phyloP scores from a whole-genome alignment of 306 rosid species.

The Senna siamea region DNA sequence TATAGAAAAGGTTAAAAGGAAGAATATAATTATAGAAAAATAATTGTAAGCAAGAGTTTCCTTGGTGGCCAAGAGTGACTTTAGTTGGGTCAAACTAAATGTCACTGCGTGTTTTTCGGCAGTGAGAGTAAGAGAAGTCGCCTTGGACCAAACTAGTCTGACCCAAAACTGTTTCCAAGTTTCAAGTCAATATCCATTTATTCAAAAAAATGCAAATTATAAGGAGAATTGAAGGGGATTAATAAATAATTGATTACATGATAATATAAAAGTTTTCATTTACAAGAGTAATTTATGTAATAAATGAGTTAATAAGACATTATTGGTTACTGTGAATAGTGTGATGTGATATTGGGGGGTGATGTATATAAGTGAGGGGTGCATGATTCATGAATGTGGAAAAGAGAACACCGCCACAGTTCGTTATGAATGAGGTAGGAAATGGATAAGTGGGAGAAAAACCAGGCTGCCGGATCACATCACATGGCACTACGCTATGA shows the following conservation, averaged over 20 bases:
- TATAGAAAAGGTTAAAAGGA: neutral
- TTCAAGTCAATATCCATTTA: constrained; percentile 59
- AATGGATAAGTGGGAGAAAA: neutral
- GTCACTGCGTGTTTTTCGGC: neutral
- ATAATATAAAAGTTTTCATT: no score
- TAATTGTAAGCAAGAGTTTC: constrained; percentile 25
- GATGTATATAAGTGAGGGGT: neutral
- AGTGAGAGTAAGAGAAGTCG: constrained; percentile 30
- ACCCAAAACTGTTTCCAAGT: constrained; percentile 50
- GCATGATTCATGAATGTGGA: neutral
- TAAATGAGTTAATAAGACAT: no score
- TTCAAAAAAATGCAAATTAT: no score
- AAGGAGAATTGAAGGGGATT: no score
- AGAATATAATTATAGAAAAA: constrained; percentile 42
- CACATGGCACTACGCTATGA: neutral
- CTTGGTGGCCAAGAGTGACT: constrained; percentile 63
- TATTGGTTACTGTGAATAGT: no score
- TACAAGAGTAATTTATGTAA: no score
- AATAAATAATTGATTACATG: no score
- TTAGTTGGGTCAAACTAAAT: constrained; percentile 45
- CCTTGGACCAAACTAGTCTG: constrained; percentile 15
- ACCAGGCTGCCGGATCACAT: neutral
- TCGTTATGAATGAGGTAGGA: neutral
- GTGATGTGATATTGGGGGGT: no score
- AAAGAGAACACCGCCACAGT: neutral